Evolutionary conservation across 2,329 filamentous ascomycete species (phyloP).

Genomic region (Emergomyces pasteurianus): DNA sequence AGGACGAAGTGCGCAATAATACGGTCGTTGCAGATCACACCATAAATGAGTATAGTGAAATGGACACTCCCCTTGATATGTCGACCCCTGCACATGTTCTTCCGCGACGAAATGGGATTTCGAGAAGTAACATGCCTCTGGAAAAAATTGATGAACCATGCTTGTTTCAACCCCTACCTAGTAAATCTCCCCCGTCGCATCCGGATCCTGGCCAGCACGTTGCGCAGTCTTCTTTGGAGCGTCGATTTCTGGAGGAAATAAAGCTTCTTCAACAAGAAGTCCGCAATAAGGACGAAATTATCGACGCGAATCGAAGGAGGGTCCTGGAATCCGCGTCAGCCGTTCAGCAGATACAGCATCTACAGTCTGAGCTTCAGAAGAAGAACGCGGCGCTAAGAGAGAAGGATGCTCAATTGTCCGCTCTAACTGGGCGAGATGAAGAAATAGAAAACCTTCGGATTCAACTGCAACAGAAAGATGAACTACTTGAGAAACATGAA

Average conservation of each 20-base stretch:
- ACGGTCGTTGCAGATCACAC: slow-evolving; percentile 21
- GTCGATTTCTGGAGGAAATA: slow-evolving; percentile 21
- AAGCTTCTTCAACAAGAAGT: slow-evolving; percentile 21
- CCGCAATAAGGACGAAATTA: slow-evolving; percentile 23
- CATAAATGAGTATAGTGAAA: slow-evolving; percentile 29
- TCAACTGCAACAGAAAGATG: slow-evolving; percentile 5
- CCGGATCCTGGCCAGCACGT: slow-evolving; percentile 12
- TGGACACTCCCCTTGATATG: slow-evolving; percentile 32
- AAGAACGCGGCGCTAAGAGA: slow-evolving; percentile 21
- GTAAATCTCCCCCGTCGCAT: not conserved
- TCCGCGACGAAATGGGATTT: slow-evolving; percentile 12
- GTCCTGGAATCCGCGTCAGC: slow-evolving; percentile 26
- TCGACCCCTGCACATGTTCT: slow-evolving; percentile 32
- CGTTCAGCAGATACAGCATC: slow-evolving; percentile 26
- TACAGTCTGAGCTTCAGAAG: slow-evolving; percentile 27
- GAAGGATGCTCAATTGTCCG: slow-evolving; percentile 9
- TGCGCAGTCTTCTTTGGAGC: slow-evolving; percentile 11
- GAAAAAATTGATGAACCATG: slow-evolving; percentile 26
- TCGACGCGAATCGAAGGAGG: slow-evolving; percentile 21
- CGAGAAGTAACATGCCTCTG: slow-evolving; percentile 19
- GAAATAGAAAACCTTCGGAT: slow-evolving; percentile 6
- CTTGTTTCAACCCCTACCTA: slow-evolving; percentile 9
- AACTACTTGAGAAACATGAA: slow-evolving; percentile 6
- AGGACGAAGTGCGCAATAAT: slow-evolving; percentile 12
- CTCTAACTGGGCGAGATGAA: not conserved